These are phyloP conservation scores for Populus ilicifolia DNA, from an alignment of 345 rosid species.

Conservation along the genomic window DNA sequence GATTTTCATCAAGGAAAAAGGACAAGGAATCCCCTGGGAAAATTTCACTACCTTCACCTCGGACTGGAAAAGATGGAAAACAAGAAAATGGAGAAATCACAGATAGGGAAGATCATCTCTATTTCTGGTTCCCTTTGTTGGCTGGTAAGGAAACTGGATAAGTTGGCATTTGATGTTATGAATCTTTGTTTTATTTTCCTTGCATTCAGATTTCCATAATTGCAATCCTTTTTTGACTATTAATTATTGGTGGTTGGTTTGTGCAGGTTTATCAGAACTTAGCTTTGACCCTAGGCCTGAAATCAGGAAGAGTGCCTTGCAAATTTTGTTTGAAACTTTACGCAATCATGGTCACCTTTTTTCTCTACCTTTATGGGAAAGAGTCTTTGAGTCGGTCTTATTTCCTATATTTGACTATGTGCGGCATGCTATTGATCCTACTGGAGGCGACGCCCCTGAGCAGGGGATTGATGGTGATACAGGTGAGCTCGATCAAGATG, in stretches of 20 bases:
- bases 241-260: not conserved
- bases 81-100: constrained; percentile 59
- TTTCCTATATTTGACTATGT: constrained; percentile 98
- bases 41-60: constrained; percentile 49
- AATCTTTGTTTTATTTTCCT: constrained; percentile 3
- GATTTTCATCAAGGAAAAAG: constrained; percentile 55
- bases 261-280: constrained; percentile 93
- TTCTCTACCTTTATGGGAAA: constrained; percentile 82
- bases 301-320: constrained; percentile 90
- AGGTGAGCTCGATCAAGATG: constrained; percentile 89
- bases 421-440: constrained; percentile 96
- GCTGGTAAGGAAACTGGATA: constrained; percentile 60
- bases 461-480: constrained; percentile 53
- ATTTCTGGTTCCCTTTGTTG: constrained; percentile 94
- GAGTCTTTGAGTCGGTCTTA: constrained; percentile 80
- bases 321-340: constrained; percentile 83
- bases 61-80: constrained; percentile 46
- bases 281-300: constrained; percentile 98
- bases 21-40: constrained; percentile 58
- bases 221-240: not conserved
- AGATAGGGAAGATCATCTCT: constrained; percentile 72
- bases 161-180: constrained; percentile 5
- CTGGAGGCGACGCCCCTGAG: constrained; percentile 61
- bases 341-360: constrained; percentile 95
- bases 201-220: not conserved